phyloP scores from a whole-genome alignment of 768 basidiomycete genomes.

The Mycena latifolia region DNA sequence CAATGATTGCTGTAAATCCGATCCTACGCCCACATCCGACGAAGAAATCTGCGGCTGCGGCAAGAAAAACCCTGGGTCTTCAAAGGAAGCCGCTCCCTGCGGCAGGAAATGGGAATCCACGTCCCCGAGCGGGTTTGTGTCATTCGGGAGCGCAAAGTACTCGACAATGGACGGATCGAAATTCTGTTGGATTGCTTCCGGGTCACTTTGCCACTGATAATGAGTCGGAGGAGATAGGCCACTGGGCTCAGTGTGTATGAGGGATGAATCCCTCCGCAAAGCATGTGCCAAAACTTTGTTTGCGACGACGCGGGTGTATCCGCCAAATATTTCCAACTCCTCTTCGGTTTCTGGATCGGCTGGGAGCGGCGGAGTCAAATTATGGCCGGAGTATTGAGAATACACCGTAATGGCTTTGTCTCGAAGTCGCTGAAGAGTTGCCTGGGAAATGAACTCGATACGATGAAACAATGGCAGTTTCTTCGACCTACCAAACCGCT shows the following conservation, averaged over 20 bases:
- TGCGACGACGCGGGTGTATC: constrained; percentile 34
- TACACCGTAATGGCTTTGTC: constrained; percentile 34
- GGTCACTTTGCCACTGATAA: not conserved
- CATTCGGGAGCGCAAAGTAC: constrained; percentile 22
- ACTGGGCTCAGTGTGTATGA: not conserved
- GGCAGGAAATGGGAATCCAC: not conserved
- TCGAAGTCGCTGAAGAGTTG: constrained; percentile 28
- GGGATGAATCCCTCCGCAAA: not conserved
- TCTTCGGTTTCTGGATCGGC: constrained; percentile 15
- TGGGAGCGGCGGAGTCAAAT: constrained; percentile 21
- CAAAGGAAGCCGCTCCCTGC: not conserved
- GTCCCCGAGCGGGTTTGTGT: constrained; percentile 1
- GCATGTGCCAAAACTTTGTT: constrained; percentile 29
- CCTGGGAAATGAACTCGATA: constrained; percentile 8
- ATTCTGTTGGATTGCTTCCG: not conserved
- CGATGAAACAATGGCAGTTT: no score
- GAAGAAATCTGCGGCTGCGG: constrained; percentile 3
- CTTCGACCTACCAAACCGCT: constrained; percentile 47
- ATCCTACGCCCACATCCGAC: not conserved
- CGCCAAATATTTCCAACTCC: constrained; percentile 33
- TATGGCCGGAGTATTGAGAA: constrained; percentile 31
- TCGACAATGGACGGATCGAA: constrained; percentile 31
- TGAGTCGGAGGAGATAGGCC: not conserved
- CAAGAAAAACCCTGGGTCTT: constrained; percentile 24
- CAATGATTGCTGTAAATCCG: not conserved